Percentiles rank a stretch among this genome's conserved stretches.
Conservation (phyloP, 129 eudicot species). For the Smallanthus sonchifolius region DNA sequence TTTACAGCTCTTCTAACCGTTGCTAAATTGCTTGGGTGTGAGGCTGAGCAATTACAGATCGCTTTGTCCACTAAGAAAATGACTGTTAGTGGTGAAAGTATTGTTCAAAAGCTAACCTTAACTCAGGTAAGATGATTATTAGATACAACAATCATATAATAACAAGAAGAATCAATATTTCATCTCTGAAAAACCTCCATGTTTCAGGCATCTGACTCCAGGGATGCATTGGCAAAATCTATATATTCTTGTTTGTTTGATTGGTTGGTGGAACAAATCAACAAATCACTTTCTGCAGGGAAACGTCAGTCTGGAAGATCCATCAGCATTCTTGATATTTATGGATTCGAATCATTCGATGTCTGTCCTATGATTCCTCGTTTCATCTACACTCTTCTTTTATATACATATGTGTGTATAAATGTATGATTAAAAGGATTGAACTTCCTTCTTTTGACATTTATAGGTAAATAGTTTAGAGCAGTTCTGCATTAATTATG, state of each 20-base stretch:
- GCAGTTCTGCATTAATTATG: slow-evolving; percentile 92
- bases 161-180: neutral
- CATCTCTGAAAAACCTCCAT: slow-evolving; percentile 9
- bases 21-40: slow-evolving; percentile 62
- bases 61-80: slow-evolving; percentile 69
- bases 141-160: neutral
- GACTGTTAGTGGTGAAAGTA: slow-evolving; percentile 49
- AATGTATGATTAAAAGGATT: neutral
- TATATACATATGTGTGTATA: neutral
- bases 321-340: slow-evolving; percentile 92
- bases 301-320: slow-evolving; percentile 81
- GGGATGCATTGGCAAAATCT: slow-evolving; percentile 97
- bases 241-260: slow-evolving; percentile 88
- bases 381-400: neutral
- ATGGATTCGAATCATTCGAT: slow-evolving; percentile 93
- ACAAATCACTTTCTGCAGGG: slow-evolving; percentile 82
- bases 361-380: slow-evolving; percentile 28
- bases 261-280: slow-evolving; percentile 90
- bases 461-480: slow-evolving; percentile 83
- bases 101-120: slow-evolving; percentile 60
- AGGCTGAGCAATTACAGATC: slow-evolving; percentile 40
- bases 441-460: slow-evolving; percentile 9
- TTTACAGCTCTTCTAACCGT: slow-evolving; percentile 57
- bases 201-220: slow-evolving; percentile 69
- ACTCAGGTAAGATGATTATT: slow-evolving; percentile 49